Base-by-base conservation (phyloP, 805 yeast species). In the Ogataea glucozyma region DNA sequence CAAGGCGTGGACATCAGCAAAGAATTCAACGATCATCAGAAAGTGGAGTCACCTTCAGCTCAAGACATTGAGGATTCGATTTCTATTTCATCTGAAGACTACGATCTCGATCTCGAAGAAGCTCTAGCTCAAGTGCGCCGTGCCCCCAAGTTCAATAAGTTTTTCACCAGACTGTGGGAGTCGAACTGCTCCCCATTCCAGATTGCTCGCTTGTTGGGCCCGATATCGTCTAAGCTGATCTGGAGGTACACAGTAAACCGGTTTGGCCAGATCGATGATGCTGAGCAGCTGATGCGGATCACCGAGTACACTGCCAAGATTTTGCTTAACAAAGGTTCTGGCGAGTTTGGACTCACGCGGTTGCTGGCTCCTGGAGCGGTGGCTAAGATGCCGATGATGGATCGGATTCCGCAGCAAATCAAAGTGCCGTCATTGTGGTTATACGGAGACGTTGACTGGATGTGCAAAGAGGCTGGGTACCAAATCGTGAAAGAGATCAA, bases 401-500 rank as follows among this genome's bases (percentile, higher is more conserved):
- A 76, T 48, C 68, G 87, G 52, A 61, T 72, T 51, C 79, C 69
- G 12, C 64, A 50, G 35, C 61, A 71, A 38, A 40, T 65, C 1
- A 46, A 52, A 13, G 48, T 76, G 12, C 79, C 79, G 3, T 69
- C 79, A 1, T 58, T 79, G 22, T 79, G 85, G 82, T 48, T 81
- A 18, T 82, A 82, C 53, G 88, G 88, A 8, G 86, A 81, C 46
- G 65, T 62, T 27, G 88, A 82, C 58, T 82, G 88, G 88, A 82
- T 82, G 88, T 76, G 77, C 47, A 75, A 70, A 40, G 71, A 69
- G 34, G 85, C 83, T 10, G 88, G 88, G 2, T 57, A 66, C 29
- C 65, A 71, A 27, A 66, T 69, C 40, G 71, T 67, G 12, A 57
- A 65, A 10, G 62, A 61, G 34, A 61, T 70, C 36, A 61, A 62